Evolutionary conservation across 1,284 basidiomycete genomes (phyloP).

Genomic region (Puccinia hordei): DNA sequence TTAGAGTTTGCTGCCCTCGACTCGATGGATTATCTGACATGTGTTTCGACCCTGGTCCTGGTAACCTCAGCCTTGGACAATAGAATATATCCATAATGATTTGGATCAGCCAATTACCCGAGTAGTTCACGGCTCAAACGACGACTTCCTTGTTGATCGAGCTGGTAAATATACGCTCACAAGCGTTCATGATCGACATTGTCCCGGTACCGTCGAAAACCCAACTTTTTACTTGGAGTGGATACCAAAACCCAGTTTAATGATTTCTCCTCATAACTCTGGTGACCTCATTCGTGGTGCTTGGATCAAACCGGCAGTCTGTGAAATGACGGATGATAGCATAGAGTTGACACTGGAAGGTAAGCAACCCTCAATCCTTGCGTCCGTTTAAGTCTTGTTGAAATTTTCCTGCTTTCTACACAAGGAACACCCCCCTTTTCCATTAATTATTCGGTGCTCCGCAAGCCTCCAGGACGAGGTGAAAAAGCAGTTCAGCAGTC

Average conservation of each 20-base stretch:
- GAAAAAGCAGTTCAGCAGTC: conserved; percentile 68
- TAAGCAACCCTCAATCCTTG: neutral
- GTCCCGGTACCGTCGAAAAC: conserved; percentile 45
- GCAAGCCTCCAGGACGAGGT: conserved; percentile 66
- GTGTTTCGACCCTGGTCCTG: neutral
- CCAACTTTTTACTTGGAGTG: conserved; percentile 38
- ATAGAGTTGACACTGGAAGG: conserved; percentile 47
- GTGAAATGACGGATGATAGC: conserved; percentile 45
- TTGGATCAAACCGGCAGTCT: conserved; percentile 36
- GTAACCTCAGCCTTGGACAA: conserved; percentile 37
- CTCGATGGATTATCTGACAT: neutral
- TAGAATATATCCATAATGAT: conserved; percentile 32
- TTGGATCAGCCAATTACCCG: conserved; percentile 11
- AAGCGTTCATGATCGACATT: conserved; percentile 47
- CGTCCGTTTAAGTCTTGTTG: neutral
- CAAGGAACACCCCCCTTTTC: conserved; percentile 48
- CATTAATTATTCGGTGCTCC: conserved; percentile 53
- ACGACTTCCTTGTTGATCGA: conserved; percentile 36
- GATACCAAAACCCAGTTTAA: conserved; percentile 45
- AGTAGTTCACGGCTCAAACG: conserved; percentile 33
- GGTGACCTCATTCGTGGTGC: conserved; percentile 38
- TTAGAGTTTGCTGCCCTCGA: neutral
- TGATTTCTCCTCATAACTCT: conserved; percentile 32
- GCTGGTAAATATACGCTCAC: conserved; percentile 43
- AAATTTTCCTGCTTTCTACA: neutral